Evolutionary conservation across 2,329 filamentous ascomycete genomes (phyloP).

Genomic region (Fusarium setosum): DNA sequence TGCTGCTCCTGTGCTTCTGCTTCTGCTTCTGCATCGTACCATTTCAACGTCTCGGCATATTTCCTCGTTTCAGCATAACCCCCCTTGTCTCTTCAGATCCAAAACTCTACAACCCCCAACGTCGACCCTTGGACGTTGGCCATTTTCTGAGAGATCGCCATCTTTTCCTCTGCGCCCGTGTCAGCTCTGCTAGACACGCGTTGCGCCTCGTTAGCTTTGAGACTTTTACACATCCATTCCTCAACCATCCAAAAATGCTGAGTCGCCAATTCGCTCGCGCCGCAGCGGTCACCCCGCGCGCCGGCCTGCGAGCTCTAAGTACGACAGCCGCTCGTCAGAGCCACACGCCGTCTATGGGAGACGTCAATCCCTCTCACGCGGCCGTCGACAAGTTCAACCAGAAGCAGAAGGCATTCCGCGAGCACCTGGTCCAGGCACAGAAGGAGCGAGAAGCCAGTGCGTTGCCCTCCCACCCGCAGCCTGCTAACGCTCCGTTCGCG

Average conservation of each 20-base stretch:
- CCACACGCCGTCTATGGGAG: slow-evolving; percentile 81
- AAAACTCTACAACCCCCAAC: slow-evolving; percentile 21
- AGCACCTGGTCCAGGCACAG: slow-evolving; percentile 80
- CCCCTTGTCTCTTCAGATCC: slow-evolving; percentile 31
- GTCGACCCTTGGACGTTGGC: slow-evolving; percentile 32
- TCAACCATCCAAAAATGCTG: slow-evolving; percentile 56
- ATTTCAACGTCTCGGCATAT: slow-evolving; percentile 26
- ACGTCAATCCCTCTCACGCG: slow-evolving; percentile 76
- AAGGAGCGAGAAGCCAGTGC: slow-evolving; percentile 89
- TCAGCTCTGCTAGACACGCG: slow-evolving; percentile 31
- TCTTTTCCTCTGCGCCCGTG: slow-evolving; percentile 25
- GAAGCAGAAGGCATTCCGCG: slow-evolving; percentile 88
- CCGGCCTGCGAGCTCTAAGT: slow-evolving; percentile 66
- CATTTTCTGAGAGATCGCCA: slow-evolving; percentile 25
- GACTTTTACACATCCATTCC: slow-evolving; percentile 24
- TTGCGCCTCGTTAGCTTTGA: slow-evolving; percentile 19
- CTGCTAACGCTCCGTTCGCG: slow-evolving; percentile 57
- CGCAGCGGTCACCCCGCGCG: slow-evolving; percentile 57
- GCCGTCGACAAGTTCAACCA: slow-evolving; percentile 81
- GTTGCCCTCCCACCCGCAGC: slow-evolving; percentile 56
- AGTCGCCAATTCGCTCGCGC: slow-evolving; percentile 61
- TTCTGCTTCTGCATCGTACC: slow-evolving; percentile 25
- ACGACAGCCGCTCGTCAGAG: slow-evolving; percentile 58
- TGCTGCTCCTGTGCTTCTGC: slow-evolving; percentile 35
- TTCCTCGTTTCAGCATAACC: slow-evolving; percentile 31